A percentile compares a stretch with the other conserved stretches of the same genome.
phyloP scores from a whole-genome alignment of 2,329 filamentous ascomycete genomes.

The Blumeria graminis region DNA sequence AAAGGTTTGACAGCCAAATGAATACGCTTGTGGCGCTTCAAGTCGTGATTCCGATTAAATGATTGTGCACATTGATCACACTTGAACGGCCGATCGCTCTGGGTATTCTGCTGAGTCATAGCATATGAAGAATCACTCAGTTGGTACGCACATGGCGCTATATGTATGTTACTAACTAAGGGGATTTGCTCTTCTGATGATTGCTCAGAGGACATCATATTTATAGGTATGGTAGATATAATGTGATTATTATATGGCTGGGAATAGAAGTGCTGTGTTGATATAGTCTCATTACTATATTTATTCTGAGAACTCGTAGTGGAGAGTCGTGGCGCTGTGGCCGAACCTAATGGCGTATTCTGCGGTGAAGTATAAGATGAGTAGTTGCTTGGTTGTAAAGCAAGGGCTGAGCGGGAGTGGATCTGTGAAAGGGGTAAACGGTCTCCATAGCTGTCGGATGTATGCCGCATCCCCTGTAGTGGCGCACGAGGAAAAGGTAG shows the following conservation, averaged over 20 bases:
- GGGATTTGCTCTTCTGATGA: conserved; percentile 50
- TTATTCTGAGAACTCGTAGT: conserved; percentile 14
- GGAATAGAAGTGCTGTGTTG: conserved; percentile 28
- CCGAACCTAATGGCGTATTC: conserved; percentile 11
- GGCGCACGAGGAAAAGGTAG: conserved; percentile 22
- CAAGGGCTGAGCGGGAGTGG: conserved; percentile 29
- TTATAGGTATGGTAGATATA: conserved; percentile 36
- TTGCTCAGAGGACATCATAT: conserved; percentile 56
- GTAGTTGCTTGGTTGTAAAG: conserved; percentile 23
- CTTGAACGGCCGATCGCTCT: conserved; percentile 73
- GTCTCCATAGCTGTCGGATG: conserved; percentile 30
- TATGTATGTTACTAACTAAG: conserved; percentile 29
- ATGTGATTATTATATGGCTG: conserved; percentile 27
- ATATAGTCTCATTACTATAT: conserved; percentile 21
- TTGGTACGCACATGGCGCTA: conserved; percentile 28
- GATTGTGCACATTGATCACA: conserved; percentile 82
- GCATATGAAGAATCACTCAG: conserved; percentile 26
- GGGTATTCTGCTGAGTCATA: conserved; percentile 23
- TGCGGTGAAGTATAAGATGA: conserved; percentile 24
- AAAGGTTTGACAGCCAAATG: conserved; percentile 91
- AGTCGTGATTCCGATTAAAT: conserved; percentile 88
- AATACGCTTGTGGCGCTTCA: conserved; percentile 89
- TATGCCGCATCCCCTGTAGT: conserved; percentile 28
- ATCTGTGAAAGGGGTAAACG: conserved; percentile 31
- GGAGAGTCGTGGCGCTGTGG: conserved; percentile 12